Conservation (phyloP, 495 filamentous ascomycete genomes). For the Aspergillus nanangensis region DNA sequence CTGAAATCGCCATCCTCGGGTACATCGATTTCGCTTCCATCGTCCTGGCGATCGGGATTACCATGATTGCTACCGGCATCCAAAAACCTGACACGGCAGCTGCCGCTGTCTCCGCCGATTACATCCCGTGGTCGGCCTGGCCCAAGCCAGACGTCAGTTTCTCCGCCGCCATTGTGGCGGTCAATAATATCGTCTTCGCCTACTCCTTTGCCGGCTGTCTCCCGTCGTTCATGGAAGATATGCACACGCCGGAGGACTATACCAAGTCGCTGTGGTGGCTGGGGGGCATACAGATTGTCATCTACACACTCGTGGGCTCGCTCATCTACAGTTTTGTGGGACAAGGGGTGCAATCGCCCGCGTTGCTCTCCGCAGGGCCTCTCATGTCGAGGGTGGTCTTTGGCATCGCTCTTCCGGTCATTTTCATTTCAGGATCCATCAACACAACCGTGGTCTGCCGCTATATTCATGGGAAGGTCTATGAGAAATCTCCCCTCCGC, state of each 20-base stretch:
- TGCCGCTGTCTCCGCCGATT: slow-evolving; percentile 17
- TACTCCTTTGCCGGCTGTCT: slow-evolving; percentile 56
- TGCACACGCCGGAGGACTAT: slow-evolving; percentile 62
- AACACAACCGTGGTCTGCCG: slow-evolving; percentile 53
- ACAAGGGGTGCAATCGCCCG: slow-evolving; percentile 58
- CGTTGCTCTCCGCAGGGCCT: slow-evolving; percentile 56
- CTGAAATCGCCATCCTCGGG: slow-evolving; percentile 51
- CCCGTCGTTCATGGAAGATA: slow-evolving; percentile 70
- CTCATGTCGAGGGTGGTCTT: slow-evolving; percentile 63
- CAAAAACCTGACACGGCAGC: slow-evolving; percentile 23
- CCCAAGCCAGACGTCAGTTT: slow-evolving; percentile 24
- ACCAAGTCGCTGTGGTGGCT: slow-evolving; percentile 56
- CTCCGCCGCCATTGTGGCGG: slow-evolving; percentile 45
- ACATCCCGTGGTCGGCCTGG: slow-evolving; percentile 27
- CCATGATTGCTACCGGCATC: slow-evolving; percentile 61
- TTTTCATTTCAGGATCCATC: slow-evolving; percentile 62
- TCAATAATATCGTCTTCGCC: slow-evolving; percentile 68
- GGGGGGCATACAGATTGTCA: slow-evolving; percentile 54
- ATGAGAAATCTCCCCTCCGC: slow-evolving; percentile 42
- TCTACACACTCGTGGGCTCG: slow-evolving; percentile 63
- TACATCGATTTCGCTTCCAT: slow-evolving; percentile 63
- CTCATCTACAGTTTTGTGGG: slow-evolving; percentile 69
- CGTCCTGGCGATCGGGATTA: slow-evolving; percentile 60
- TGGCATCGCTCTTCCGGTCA: slow-evolving; percentile 68
- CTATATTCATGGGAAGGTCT: slow-evolving; percentile 57